A percentile compares a stretch with the other conserved stretches of the same genome.
Conservation (phyloP, 176 grass and related monocot genomes). For the Aegilops tauschii region DNA sequence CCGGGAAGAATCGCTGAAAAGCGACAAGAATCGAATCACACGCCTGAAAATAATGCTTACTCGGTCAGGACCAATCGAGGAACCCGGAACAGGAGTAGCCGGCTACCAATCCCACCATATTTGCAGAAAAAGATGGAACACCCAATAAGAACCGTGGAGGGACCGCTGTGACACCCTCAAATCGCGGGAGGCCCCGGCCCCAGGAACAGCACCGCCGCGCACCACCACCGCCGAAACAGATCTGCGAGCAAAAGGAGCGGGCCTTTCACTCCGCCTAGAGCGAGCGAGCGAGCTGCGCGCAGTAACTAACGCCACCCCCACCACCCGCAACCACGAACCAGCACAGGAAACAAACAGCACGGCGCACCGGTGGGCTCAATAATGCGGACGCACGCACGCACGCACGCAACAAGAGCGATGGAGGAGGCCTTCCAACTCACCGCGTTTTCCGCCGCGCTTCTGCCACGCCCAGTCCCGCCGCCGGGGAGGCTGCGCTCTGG, state of each 20-base stretch:
- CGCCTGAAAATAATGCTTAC: slow-evolving; percentile 16
- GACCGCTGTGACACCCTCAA: not conserved
- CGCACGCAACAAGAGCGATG: not conserved
- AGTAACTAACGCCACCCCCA: not conserved
- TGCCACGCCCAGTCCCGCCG: not conserved
- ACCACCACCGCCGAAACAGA: slow-evolving; percentile 35
- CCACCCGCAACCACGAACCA: not conserved
- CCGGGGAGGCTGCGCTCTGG: not conserved
- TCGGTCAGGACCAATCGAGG: not conserved
- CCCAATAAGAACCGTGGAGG: not conserved
- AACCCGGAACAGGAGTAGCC: slow-evolving; percentile 20
- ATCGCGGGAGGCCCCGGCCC: slow-evolving; percentile 41
- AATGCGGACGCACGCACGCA: slow-evolving; percentile 30
- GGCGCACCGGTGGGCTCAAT: slow-evolving; percentile 13
- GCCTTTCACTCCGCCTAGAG: not conserved
- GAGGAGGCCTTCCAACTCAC: slow-evolving; percentile 18
- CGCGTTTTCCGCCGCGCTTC: not conserved
- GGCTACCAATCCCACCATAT: slow-evolving; percentile 4
- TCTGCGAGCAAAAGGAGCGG: not conserved
- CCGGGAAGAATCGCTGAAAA: not conserved
- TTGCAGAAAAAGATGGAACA: not conserved
- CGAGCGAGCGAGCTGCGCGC: slow-evolving; percentile 11
- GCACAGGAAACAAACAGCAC: not conserved
- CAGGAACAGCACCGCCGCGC: slow-evolving; percentile 31
- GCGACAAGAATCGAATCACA: not conserved